Evolutionary conservation across 2,329 filamentous ascomycete genomes (phyloP).

Genomic region (Epichloe sylvatica): DNA sequence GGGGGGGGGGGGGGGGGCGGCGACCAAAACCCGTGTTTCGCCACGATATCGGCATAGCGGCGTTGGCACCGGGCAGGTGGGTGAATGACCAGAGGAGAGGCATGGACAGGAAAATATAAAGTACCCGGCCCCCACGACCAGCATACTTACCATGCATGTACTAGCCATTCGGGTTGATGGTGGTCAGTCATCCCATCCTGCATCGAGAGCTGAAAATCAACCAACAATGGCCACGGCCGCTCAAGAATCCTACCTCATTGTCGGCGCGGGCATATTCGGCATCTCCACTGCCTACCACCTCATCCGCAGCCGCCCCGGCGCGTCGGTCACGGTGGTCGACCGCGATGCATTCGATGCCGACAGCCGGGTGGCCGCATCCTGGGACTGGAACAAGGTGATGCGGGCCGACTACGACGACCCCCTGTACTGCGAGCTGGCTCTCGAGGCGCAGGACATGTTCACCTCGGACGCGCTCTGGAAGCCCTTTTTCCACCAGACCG

Average conservation of each 20-base stretch:
- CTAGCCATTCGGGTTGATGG: too few species aligned
- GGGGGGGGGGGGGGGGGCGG: too few species aligned
- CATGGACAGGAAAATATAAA: too few species aligned
- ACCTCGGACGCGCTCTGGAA: constrained; percentile 41
- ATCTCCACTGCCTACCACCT: constrained; percentile 52
- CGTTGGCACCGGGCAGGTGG: too few species aligned
- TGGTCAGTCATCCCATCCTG: too few species aligned
- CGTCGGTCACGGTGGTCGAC: constrained; percentile 43
- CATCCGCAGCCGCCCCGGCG: constrained; percentile 33
- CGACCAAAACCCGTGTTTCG: too few species aligned
- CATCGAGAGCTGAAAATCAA: neutral
- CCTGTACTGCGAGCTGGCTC: constrained; percentile 48
- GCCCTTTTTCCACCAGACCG: constrained; percentile 43
- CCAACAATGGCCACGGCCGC: constrained; percentile 9
- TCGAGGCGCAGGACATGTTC: constrained; percentile 53
- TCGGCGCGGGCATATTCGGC: constrained; percentile 53
- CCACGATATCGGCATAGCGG: too few species aligned
- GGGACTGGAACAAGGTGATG: constrained; percentile 61
- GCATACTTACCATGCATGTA: too few species aligned
- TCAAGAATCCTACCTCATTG: constrained; percentile 36
- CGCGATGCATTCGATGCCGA: constrained; percentile 36
- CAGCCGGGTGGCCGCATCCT: constrained; percentile 44
- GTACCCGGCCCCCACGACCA: too few species aligned
- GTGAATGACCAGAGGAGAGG: too few species aligned
- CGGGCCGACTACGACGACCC: constrained; percentile 53